Percentiles rank a stretch among this genome's conserved stretches.
phyloP scores from a whole-genome alignment of 768 basidiomycete species.

The Arthromyces matolae region DNA sequence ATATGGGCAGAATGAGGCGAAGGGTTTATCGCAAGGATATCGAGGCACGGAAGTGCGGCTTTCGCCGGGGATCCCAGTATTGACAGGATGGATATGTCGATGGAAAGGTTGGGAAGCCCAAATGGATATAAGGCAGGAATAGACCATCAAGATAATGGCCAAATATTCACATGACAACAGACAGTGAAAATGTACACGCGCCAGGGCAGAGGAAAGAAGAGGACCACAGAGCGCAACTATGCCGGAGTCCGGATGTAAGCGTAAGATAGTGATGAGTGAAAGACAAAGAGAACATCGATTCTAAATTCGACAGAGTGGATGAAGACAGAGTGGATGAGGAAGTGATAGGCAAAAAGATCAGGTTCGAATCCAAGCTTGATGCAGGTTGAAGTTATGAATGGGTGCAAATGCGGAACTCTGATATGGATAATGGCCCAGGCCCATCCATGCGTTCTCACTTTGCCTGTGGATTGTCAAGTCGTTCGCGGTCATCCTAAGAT shows the following conservation, averaged over 20 bases:
- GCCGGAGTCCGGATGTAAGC: slow-evolving; percentile 29
- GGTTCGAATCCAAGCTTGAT: slow-evolving; percentile 47
- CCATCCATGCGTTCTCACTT: slow-evolving; percentile 41
- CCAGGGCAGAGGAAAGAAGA: slow-evolving; percentile 25
- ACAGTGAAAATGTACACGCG: slow-evolving; percentile 29
- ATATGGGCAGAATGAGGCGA: slow-evolving; percentile 29
- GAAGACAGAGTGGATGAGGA: slow-evolving; percentile 8
- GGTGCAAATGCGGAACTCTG: slow-evolving; percentile 41
- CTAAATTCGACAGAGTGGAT: slow-evolving; percentile 24
- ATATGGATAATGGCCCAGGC: slow-evolving; percentile 37
- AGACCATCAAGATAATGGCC: slow-evolving; percentile 24
- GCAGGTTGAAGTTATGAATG: slow-evolving; percentile 40
- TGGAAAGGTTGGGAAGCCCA: slow-evolving; percentile 30
- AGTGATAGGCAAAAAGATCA: slow-evolving; percentile 30
- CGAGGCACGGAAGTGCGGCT: too few species aligned
- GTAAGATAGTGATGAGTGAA: slow-evolving; percentile 30
- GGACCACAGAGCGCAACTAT: slow-evolving; percentile 24
- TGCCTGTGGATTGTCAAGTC: slow-evolving; percentile 37
- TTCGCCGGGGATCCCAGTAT: slow-evolving; percentile 35
- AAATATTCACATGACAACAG: slow-evolving; percentile 32
- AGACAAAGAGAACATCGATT: slow-evolving; percentile 25
- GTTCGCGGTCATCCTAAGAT: slow-evolving; percentile 40
- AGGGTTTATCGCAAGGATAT: too few species aligned
- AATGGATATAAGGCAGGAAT: slow-evolving; percentile 26
- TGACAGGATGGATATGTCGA: slow-evolving; percentile 70